Evolutionary conservation across 305 asterid genomes (phyloP), one percentile per base, ranked within the genome.

Genomic region (Solanum chacoense): DNA sequence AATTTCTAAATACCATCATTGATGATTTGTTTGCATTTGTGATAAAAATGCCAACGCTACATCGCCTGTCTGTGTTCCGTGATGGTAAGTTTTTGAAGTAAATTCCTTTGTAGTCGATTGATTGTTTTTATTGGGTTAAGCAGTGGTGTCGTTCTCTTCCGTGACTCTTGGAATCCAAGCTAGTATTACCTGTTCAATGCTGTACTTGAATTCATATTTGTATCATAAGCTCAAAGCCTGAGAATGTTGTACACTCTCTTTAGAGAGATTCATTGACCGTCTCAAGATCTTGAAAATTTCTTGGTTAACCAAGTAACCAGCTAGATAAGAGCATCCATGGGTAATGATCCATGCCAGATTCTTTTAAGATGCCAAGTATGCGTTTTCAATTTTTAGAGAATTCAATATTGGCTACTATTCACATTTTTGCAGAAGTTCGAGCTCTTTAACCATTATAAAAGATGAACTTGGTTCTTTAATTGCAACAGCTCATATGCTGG

Each of bases 21-120:
- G 99, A 97, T 85, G 99, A 97, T 91, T 98, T 97, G 90, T 97
- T 97, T 90, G 99, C 99, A 18, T 97, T 97, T 40, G 99, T 97
- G 67, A 97, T 97, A 50, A 97, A 97, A 94, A 97, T 97, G 99
- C 99, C 99, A 5, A 91, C 88, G 80, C 94, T 97, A 31, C 99
- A 97, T 90, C 96, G 99, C 16, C 99, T 97, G 42, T 97, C 99
- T 8, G 99, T 97, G 89, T 97, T 97, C 95, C 99, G 99, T 78
- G 99, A 97, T 91, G 99, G 99, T 97, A 91, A 94, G 99, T 92
- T 89, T 85, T 85, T 87, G 45, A 18, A 36, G 29, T 86, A 50
- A 22, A 72, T 72, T 79, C 73, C 55, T 31, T 22, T 20, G 4
- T 11, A 50, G 78, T 88, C 35, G 5, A 32, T 69, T 72, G 81